phyloP scores from a whole-genome alignment of 2,329 filamentous ascomycete genomes.

The Neofusicoccum sp. region DNA sequence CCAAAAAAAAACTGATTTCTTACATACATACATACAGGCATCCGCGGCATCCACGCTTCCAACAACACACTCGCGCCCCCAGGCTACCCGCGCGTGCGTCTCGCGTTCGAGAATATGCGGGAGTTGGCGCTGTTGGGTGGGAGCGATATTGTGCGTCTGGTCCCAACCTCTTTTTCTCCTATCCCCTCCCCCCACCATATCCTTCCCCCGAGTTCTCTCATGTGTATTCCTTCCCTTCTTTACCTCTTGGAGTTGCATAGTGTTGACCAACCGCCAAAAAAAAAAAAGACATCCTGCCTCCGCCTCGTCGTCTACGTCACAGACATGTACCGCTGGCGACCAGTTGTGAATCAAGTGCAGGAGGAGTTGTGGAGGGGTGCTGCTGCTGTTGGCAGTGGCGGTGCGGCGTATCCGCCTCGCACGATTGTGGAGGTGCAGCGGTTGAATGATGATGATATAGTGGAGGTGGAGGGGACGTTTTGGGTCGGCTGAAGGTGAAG shows the following conservation, averaged over 20 bases:
- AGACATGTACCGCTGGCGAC: slow-evolving; percentile 39
- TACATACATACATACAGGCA: slow-evolving; percentile 26
- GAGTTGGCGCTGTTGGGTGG: slow-evolving; percentile 34
- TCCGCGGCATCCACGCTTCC: slow-evolving; percentile 36
- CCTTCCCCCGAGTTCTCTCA: too few relatives aligned
- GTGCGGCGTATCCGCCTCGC: slow-evolving; percentile 31
- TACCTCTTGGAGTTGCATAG: too few relatives aligned
- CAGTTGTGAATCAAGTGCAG: slow-evolving; percentile 37
- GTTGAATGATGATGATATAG: slow-evolving; percentile 31
- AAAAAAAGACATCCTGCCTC: slow-evolving; percentile 22
- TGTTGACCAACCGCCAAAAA: background rate
- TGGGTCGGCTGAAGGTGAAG: background rate
- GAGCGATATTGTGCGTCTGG: slow-evolving; percentile 25
- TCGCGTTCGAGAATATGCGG: slow-evolving; percentile 38
- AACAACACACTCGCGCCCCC: slow-evolving; percentile 35
- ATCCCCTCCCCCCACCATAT: background rate
- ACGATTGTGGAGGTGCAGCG: slow-evolving; percentile 38
- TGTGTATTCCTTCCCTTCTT: too few relatives aligned
- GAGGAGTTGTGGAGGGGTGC: slow-evolving; percentile 36
- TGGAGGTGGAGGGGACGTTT: slow-evolving; percentile 25
- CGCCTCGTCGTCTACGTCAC: slow-evolving; percentile 36
- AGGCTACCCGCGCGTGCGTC: slow-evolving; percentile 33
- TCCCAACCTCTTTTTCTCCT: background rate
- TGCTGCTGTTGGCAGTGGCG: background rate
- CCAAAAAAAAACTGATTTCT: background rate